phyloP scores from a whole-genome alignment of 179 eudicot genomes.

The Beta lomatogona region DNA sequence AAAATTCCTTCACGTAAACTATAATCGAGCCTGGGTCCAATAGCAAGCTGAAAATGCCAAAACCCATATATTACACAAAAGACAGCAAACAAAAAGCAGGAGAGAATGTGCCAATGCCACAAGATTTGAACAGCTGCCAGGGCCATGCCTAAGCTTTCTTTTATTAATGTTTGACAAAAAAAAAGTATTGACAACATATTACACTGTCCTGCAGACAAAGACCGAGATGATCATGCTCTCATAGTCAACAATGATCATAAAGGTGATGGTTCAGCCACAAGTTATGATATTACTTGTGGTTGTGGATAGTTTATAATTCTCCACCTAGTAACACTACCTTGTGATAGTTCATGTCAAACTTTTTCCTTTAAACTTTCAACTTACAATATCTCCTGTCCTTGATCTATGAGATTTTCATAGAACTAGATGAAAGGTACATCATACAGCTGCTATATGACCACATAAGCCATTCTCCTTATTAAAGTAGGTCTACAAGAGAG shows the following conservation, averaged over 20 bases:
- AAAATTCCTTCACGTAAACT: not conserved
- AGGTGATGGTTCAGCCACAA: not conserved
- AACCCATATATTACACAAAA: not conserved
- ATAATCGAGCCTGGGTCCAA: not conserved
- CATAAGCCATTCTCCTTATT: not conserved
- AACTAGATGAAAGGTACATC: not conserved
- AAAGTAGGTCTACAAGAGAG: not conserved
- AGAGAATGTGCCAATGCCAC: not conserved
- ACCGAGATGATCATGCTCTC: not conserved
- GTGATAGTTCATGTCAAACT: not conserved
- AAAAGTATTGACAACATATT: not conserved
- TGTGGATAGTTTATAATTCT: not conserved
- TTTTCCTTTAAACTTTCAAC: not conserved
- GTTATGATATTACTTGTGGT: not conserved
- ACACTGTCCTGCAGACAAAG: not conserved
- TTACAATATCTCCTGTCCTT: not conserved
- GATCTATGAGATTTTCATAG: not conserved
- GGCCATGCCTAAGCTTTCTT: not conserved
- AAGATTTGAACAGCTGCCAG: not conserved
- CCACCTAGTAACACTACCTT: not conserved
- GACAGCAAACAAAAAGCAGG: not conserved
- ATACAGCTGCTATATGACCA: not conserved
- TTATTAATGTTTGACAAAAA: conserved; percentile 2
- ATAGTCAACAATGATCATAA: not conserved
- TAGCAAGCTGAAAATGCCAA: conserved; percentile 3